Evolutionary conservation across 2,329 filamentous ascomycete genomes (phyloP), one percentile per base, ranked within the genome.

Genomic region (Geosmithia flava): DNA sequence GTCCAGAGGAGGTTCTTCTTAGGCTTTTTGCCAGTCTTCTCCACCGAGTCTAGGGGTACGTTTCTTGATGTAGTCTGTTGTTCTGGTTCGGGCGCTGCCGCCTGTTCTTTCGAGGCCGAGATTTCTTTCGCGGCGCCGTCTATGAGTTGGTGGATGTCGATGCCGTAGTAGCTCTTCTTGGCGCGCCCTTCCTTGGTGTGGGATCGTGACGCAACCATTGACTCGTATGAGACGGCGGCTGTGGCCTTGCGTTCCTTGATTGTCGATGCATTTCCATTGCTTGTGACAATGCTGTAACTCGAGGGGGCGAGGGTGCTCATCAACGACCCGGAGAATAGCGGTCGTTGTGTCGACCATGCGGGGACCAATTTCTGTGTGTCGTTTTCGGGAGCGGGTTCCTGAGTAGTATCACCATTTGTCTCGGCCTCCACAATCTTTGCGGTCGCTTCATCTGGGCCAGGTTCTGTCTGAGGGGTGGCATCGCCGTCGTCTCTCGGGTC

Each of bases 91-190:
- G 45, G 2, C 55, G 56, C 1, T 53, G 43, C 17, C 19, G n/a
- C 52, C 57, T 60, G 54, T 37, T n/a, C 33, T 37, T 8, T 27
- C 23, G 23, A 27, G 23, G 66, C 63, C 39, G 70, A 66, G 10
- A 76, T 65, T 52, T 88, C 80, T 19, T 76, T 75, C 47, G 78
- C 69, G 3, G 85, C 85, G 16, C 83, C 76, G 49, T 86, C 82
- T 49, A 97, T 75, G 40, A 98, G 69, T 48, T 80, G 73, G 62
- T 96, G 89, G 33, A 98, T 93, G 44, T 95, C 84, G 53, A 98
- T 84, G 10, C 93, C 93, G 61, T 95, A 98, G 65, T 90, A 97
- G 56, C 82, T 83, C 55, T 79, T 79, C 57, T 78, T 79, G 2
- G 85, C 85, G 50, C 80, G 74, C 2, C 84, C 83, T 49, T 83